phyloP scores from a whole-genome alignment of 1,284 basidiomycete species.

The Hortiboletus rubellus region DNA sequence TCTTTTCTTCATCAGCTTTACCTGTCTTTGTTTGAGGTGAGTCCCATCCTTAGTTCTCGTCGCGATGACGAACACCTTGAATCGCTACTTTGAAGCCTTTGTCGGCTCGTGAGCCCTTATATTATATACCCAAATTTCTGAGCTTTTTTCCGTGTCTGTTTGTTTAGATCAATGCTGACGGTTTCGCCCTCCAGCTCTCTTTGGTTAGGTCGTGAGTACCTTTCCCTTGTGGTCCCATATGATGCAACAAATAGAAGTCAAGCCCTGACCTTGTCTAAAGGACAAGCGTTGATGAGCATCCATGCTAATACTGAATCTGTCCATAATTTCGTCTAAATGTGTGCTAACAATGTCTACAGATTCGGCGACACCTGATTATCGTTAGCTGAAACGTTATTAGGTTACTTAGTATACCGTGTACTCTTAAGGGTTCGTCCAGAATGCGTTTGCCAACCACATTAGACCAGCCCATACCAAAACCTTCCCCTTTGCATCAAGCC shows the following conservation, averaged over 20 bases:
- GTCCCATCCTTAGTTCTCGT: conserved; percentile 13
- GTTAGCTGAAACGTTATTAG: not conserved
- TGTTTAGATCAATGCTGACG: conserved; percentile 13
- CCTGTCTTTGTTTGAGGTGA: conserved; percentile 23
- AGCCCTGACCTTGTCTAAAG: conserved; percentile 78
- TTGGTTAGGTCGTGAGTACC: conserved; percentile 41
- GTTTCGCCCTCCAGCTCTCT: not conserved
- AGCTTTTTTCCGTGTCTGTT: conserved; percentile 37
- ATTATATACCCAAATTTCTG: conserved; percentile 87
- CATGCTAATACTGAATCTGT: conserved; percentile 78
- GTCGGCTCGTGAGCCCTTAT: conserved; percentile 62
- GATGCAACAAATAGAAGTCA: conserved; percentile 84
- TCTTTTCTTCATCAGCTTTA: conserved; percentile 38
- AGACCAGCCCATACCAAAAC: conserved; percentile 36
- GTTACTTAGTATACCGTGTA: not conserved
- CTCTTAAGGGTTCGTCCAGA: conserved; percentile 48
- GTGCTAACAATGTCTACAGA: conserved; percentile 22
- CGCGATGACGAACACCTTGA: conserved; percentile 65
- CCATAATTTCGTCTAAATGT: not conserved
- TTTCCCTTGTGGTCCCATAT: conserved; percentile 31
- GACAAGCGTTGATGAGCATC: conserved; percentile 68
- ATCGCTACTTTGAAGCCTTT: conserved; percentile 79
- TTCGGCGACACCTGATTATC: not conserved
- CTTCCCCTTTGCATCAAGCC: conserved; percentile 35
- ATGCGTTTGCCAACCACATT: conserved; percentile 59